Base-by-base conservation (phyloP, 768 basidiomycete species). In the Mycena belliarum region DNA sequence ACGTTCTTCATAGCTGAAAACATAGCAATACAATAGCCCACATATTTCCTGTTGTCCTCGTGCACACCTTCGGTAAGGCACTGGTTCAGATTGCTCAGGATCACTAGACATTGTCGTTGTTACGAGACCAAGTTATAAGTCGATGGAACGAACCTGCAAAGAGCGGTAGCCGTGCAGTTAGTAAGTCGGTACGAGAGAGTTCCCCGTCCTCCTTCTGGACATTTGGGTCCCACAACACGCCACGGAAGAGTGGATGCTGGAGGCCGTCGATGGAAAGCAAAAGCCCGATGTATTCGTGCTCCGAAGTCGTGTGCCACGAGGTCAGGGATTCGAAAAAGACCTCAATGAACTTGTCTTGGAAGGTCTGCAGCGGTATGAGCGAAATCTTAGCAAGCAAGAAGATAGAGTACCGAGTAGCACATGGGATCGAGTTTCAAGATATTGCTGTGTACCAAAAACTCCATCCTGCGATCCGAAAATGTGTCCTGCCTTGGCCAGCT, bases 201-300 rank as follows among this genome's bases (percentile, higher is more conserved):
- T 65, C 69, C 62, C 63, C 61, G 65, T 53, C 69, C 62, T 63
- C 61, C 65, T 53, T 50, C 57, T 51, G 45, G 58, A 49, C 0
- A 61, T 55, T n/a, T 65, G 60, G 21, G 9, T 51, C 40, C 64
- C 49, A 54, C 59, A 63, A 2, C 66, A 61, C 61, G 18, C 66
- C 72, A 18, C 61, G 70, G 37, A 87, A 66, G 8, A 85, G 67
- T 5, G 81, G 77, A 68, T 91, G 86, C 11, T 73, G 78, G 11
- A 81, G 66, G 35, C 78, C 76, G 54, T 84, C 85, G n/a, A 85
- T 73, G 10, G 81, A 78, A 32, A 91, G 72, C n/a, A 92, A 64
- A 25, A 79, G 65, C 3, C 81, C 73, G 11, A 82, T 68, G 58
- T 84, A 91, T 57, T 85, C 79, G 53, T 82, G 81, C 66, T 89